Evolutionary conservation across 1,284 basidiomycete genomes (phyloP).

Genomic region (Naganishia albida): DNA sequence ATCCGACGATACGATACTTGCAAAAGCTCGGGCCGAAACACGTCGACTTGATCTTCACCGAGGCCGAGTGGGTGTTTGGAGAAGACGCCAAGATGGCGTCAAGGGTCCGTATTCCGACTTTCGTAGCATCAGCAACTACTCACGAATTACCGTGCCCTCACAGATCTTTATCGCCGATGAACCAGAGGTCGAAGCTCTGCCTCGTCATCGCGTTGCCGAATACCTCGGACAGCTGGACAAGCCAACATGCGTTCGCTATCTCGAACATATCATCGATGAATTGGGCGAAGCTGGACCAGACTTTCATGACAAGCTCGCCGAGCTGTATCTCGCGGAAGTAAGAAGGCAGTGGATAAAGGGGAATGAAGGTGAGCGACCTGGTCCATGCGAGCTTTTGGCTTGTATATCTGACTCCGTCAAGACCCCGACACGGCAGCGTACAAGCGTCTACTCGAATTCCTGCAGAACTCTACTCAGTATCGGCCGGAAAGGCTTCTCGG

Average conservation of each 20-base stretch:
- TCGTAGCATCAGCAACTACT: neutral
- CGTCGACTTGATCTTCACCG: constrained; percentile 73
- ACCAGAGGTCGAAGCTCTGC: constrained; percentile 73
- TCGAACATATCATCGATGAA: constrained; percentile 82
- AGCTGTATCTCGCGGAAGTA: constrained; percentile 75
- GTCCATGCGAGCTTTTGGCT: neutral
- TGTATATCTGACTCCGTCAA: constrained; percentile 52
- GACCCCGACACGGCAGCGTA: constrained; percentile 57
- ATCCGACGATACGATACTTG: constrained; percentile 83
- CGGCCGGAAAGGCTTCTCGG: constrained; percentile 77
- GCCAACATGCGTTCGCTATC: constrained; percentile 70
- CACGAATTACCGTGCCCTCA: neutral
- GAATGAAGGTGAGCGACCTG: constrained; percentile 59
- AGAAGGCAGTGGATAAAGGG: constrained; percentile 58
- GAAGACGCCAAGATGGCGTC: constrained; percentile 71
- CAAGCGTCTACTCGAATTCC: constrained; percentile 71
- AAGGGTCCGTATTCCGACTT: constrained; percentile 58
- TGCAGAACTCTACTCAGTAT: constrained; percentile 71
- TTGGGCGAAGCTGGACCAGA: constrained; percentile 66
- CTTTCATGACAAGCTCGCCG: constrained; percentile 85
- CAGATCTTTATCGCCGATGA: constrained; percentile 91
- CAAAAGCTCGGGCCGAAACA: constrained; percentile 84
- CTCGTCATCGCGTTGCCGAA: constrained; percentile 70
- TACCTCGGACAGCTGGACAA: constrained; percentile 74
- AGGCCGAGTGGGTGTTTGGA: constrained; percentile 81